Evolutionary conservation across 2,329 filamentous ascomycete genomes (phyloP), one percentile per base, ranked within the genome.

Genomic region (Trichoderma sp.): DNA sequence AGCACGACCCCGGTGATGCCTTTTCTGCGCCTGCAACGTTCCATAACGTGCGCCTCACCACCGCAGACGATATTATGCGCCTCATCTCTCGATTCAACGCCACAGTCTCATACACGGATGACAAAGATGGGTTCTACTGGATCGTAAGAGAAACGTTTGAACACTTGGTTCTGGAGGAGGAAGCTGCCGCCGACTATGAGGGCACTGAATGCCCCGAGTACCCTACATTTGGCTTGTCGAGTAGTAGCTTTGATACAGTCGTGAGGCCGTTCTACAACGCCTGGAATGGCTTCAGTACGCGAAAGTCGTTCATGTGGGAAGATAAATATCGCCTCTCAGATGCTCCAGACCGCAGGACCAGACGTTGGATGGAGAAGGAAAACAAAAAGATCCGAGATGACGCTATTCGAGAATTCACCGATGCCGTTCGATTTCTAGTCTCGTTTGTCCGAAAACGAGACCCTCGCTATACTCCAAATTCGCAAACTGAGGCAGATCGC

Each of bases 321-420:
- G 94, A 99, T 77, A 86, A 88, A 70, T 96, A 96, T 80, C 87
- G 91, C 60, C 85, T 94, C 24, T 90, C 91, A 0, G 94, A 97
- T 74, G 95, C 94, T 1, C 93, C 94, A 1, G 95, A 99, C 79
- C 89, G 96, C 61, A 88, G 91, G 46, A 85, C 93, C 18, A 89
- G 95, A 63, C 88, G 96, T 37, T 76, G 93, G 49, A 97, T 98
- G 90, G 96, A 98, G 77, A 97, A 97, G 79, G 95, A 97, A 77
- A 99, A 99, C 79, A 92, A 90, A 74, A 91, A 91, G 72, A 80
- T 91, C 28, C 87, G 96, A 64, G 94, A 97, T 24, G 91, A 95
- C 65, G 93, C 89, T 3, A 87, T 91, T 13, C 88, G 91, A 68
- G 92, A 97, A 72, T 98, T 97, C 82, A 98, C 97, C 79, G 94